Evolutionary conservation across 2,329 filamentous ascomycete species (phyloP).

Genomic region (Didymella segeticola): DNA sequence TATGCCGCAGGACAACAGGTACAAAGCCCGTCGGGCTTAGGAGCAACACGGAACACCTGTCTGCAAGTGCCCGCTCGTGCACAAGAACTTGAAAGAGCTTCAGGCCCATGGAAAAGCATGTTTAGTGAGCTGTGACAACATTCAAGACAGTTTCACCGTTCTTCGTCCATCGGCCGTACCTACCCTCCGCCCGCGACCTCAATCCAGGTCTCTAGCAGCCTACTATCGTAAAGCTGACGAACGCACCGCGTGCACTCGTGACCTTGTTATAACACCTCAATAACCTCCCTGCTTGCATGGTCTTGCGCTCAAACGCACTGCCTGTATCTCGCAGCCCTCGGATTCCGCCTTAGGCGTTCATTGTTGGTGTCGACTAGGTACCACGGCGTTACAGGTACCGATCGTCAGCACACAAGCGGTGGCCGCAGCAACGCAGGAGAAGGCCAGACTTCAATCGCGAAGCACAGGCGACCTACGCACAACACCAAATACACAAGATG

Average conservation of each 20-base stretch:
- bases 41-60: conserved; percentile 9
- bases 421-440: conserved; percentile 3
- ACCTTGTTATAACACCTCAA: conserved; percentile 8
- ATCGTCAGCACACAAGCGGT: conserved; percentile 14
- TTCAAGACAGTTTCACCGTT: conserved; percentile 14
- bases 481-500: conserved; percentile 55
- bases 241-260: conserved; percentile 1
- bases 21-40: conserved; percentile 8
- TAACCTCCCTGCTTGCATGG: conserved; percentile 19
- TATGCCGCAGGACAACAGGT: conserved; percentile 10
- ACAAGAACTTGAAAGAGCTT: background rate
- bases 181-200: conserved; percentile 8
- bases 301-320: conserved; percentile 21
- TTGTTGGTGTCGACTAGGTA: conserved; percentile 5
- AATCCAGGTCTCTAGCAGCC: conserved; percentile 11
- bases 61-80: conserved; percentile 1
- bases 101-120: background rate
- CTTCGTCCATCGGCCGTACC: conserved; percentile 19
- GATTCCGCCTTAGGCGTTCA: conserved; percentile 6
- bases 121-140: conserved; percentile 7
- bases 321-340: conserved; percentile 11
- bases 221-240: conserved; percentile 16
- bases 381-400: conserved; percentile 15
- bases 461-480: background rate
- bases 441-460: background rate